Base-by-base conservation (phyloP, 2,329 filamentous ascomycete genomes). In the Lasiodiplodia gonubiensis region DNA sequence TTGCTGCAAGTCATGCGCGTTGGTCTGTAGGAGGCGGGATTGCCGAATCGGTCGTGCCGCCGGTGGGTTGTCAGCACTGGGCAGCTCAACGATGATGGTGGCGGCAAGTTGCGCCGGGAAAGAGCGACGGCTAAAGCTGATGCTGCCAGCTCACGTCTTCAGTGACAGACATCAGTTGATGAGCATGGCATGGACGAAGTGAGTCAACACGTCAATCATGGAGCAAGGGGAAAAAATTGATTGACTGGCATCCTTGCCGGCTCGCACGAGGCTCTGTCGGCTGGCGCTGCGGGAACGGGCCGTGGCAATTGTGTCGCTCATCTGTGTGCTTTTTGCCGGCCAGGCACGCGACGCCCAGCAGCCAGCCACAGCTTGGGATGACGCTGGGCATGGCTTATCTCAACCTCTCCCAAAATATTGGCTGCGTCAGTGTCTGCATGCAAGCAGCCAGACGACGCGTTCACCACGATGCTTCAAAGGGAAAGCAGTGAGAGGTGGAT, bases 341-440 rank as follows among this genome's bases (percentile, higher is more conserved):
- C 33, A 57, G 53, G 53, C 35, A 39, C 53, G 33, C 53, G 14
- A 21, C 53, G 53, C 53, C 53, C 53, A 55, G 53, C 18, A 25
- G 52, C 2, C 33, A 57, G 53, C 53, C 53, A 39, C 53, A 23
- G 30, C 53, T 37, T 37, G 12, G 30, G 18, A 37, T 23, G 33
- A 21, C 18, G 53, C 53, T 57, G 53, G 53, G 53, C 53, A 21
- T 25, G n/a, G 53, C 53, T 57, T 57, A 57, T 57, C 33, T 57
- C 33, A 21, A 57, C 53, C 23, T 57, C 52, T 14, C 16, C 21
- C 42, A n/a, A 18, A 21, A 18, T 46, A 46, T 46, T n/a, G 42
- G 21, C 42, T 21, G 21, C 21, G 18, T 27, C 25, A 23, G n/a
- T 7, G 25, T 52, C 11, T 52, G 25, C 14, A 54, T 33, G 27